Evolutionary conservation across 176 grass and related monocot species (phyloP), one percentile per base, ranked within the genome.

Genomic region (Phoenix roebelenii): DNA sequence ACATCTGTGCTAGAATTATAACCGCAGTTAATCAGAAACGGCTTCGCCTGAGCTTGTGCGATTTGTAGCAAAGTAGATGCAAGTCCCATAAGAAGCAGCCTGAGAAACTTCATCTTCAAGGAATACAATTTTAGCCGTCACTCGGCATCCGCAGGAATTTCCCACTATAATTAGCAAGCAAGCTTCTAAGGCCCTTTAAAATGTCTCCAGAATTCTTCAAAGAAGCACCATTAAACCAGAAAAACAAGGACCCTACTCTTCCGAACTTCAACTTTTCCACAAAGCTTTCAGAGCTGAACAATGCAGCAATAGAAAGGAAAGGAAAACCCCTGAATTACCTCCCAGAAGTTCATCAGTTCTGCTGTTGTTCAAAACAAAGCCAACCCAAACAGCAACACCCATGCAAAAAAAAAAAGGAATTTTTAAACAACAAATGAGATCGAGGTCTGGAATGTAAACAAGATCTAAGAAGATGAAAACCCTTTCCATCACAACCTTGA

Each of bases 1-100:
- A 73, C 81, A 73, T 82, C 73, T 5, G 67, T 72, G 51, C 72
- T 78, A 16, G 57, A 65, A 61, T 91, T 78, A 50, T 76, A 91
- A 20, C 93, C 93, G 68, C 93, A 97, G 80, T 72, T 83, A 57
- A 97, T 51, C 24, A 97, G 79, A 75, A 85, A 80, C 28, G 75
- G 65, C 16, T 50, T 70, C 54, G 63, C 81, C 32, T 85, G 75
- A 61, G 70, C 64, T 75, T 50, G 49, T 49, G 52, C 55, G 56
- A 70, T 51, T 63, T 44, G 55, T 39, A 81, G 23, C 72, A 51
- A 69, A 49, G 77, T 29, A 55, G 71, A 75, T 18, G 65, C 54
- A 71, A 83, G 67, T 65, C 69, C 66, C 61, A 73, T 50, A 57
- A 80, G 65, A 10, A 80, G 57, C 66, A 78, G 70, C 65, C 74